Evolutionary conservation across 495 filamentous ascomycete species (phyloP).

Genomic region (Staphylotrichum longicolle): DNA sequence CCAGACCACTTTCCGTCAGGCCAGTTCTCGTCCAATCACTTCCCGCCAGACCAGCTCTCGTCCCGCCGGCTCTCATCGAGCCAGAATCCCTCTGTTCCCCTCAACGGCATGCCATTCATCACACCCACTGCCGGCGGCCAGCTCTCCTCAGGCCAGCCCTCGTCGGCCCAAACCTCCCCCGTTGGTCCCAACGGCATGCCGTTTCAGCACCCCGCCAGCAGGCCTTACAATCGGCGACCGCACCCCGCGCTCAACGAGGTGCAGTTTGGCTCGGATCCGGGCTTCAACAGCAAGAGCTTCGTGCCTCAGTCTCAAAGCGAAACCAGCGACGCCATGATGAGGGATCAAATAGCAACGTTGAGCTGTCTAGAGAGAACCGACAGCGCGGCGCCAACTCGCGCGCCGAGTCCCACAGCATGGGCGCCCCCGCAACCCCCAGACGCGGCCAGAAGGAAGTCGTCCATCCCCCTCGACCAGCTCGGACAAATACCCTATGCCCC

Average conservation of each 20-base stretch:
- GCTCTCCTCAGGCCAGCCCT: background rate
- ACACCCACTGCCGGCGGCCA: no score
- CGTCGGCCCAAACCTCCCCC: background rate
- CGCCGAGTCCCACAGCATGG: constrained; percentile 53
- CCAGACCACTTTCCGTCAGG: no score
- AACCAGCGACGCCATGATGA: constrained; percentile 54
- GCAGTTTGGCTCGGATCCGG: constrained; percentile 65
- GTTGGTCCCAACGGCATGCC: background rate
- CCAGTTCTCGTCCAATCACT: no score
- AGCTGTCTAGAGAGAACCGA: constrained; percentile 51
- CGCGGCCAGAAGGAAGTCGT: background rate
- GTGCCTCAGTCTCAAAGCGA: constrained; percentile 53
- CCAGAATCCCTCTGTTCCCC: no score
- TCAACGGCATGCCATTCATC: no score
- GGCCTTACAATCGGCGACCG: constrained; percentile 18
- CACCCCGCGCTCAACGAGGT: constrained; percentile 36
- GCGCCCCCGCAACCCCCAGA: constrained; percentile 36
- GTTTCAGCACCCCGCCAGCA: background rate
- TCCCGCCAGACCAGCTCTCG: no score
- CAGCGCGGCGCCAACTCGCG: constrained; percentile 57
- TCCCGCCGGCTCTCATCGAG: no score
- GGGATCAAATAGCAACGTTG: constrained; percentile 52
- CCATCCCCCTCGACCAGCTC: background rate
- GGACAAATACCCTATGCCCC: background rate
- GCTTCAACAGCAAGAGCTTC: constrained; percentile 58